Base-by-base conservation (phyloP, 2,329 filamentous ascomycete species). In the Colletotrichum karsti region DNA sequence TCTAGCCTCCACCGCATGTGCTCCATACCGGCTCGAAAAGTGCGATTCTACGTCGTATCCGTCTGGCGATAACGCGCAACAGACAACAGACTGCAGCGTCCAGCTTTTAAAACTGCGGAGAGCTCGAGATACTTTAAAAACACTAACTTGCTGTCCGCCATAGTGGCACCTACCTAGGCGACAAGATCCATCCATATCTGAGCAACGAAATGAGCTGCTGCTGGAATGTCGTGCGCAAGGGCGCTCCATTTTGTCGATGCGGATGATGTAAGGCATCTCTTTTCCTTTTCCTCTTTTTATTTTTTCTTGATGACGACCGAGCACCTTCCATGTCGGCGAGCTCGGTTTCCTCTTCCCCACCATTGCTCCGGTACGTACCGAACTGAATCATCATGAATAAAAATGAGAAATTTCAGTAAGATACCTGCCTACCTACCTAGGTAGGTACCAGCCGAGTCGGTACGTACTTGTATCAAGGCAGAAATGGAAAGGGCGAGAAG, bases 281-380 rank as follows among this genome's bases (percentile, higher is more conserved):
- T 13, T 30, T 18, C n/a, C 39, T 41, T 18, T 20, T 24, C 39
- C 24, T 28, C 13, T 15, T 20, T 51, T 18, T 5, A 5, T 18
- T n/a, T 26, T 10, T 33, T 9, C 15, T 33, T 15, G 37, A 42
- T 57, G 55, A 24, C 10, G 55, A n/a, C 61, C 20, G 61, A 63
- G 51, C 53, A 51, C 53, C 60, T 57, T 50, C 53, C 60, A 48
- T 50, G 61, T 51, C 18, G 53, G 61, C 24, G 42, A 39, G 61
- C 61, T 64, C 28, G 20, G 54, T 53, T 37, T 26, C 35, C 33
- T 28, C 44, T 37, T 35, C 62, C n/a, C 55, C 55, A 53, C 55
- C 42, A 15, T 15, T 5, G 1, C 3, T 39, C 26, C n/a, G 53
- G 33, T 63, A 63, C 51, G 22, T 63, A 63, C 60, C 30, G 24